Conservation (phyloP, 208 protist genomes). For the Crithidia fasciculata region DNA sequence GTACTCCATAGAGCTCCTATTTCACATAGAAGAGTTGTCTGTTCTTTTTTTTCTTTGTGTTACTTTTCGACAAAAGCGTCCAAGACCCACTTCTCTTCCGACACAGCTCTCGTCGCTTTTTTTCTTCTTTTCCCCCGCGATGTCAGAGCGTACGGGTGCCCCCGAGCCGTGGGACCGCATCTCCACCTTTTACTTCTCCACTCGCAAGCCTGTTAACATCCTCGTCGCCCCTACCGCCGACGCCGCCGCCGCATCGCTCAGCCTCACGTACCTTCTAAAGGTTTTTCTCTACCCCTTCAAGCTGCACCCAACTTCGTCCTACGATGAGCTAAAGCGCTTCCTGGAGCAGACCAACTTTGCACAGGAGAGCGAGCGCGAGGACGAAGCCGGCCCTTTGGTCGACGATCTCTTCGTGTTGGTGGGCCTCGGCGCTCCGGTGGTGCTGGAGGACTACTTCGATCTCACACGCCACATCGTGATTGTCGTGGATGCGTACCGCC, state of each 20-base stretch:
- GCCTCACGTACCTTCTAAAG: constrained; percentile 72
- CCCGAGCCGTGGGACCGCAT: constrained; percentile 69
- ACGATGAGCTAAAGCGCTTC: constrained; percentile 59
- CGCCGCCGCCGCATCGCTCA: constrained; percentile 77
- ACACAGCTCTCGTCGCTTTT: no score
- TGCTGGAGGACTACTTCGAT: constrained; percentile 69
- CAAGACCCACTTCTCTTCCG: no score
- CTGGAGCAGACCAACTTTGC: constrained; percentile 61
- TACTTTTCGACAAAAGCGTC: no score
- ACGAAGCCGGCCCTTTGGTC: constrained; percentile 23
- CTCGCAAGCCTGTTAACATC: constrained; percentile 72
- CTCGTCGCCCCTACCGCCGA: constrained; percentile 75
- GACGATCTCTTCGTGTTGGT: constrained; percentile 84
- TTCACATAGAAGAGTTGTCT: no score
- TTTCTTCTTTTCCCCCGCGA: background rate
- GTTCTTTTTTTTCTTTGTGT: no score
- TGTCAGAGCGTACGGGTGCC: constrained; percentile 26
- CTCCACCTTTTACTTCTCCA: constrained; percentile 66
- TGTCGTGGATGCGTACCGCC: constrained; percentile 80
- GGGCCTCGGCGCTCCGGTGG: constrained; percentile 69
- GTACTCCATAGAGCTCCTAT: no score
- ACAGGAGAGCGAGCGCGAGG: constrained; percentile 54
- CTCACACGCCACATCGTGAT: constrained; percentile 73
- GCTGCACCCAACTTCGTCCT: constrained; percentile 74
- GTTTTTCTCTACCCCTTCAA: constrained; percentile 76